These are phyloP conservation scores for Penicillium diatomitis DNA, from an alignment of 495 filamentous ascomycete genomes.

Conservation along the genomic window DNA sequence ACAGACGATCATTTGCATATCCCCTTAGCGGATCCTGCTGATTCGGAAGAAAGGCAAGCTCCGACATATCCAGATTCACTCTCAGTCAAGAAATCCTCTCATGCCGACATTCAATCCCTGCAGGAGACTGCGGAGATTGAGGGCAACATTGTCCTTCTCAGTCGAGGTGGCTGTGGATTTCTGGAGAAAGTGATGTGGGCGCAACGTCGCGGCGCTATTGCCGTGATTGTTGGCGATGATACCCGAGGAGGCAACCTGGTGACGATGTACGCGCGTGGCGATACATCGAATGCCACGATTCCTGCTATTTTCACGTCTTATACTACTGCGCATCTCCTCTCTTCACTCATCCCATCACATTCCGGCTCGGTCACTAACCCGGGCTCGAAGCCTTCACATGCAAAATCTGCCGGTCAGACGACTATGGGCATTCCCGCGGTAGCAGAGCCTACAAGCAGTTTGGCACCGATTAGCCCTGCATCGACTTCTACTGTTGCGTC, in stretches of 20 bases:
- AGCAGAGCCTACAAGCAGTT: slow-evolving; percentile 15
- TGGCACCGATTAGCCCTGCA: slow-evolving; percentile 16
- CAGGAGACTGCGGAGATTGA: slow-evolving; percentile 92
- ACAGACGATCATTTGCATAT: slow-evolving; percentile 89
- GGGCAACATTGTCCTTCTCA: slow-evolving; percentile 84
- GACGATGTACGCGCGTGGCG: slow-evolving; percentile 93
- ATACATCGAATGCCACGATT: slow-evolving; percentile 90
- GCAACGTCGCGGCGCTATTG: slow-evolving; percentile 78
- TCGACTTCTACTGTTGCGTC: slow-evolving; percentile 16
- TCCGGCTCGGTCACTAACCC: slow-evolving; percentile 45
- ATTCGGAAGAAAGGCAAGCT: slow-evolving; percentile 16
- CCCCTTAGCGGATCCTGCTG: slow-evolving; percentile 42
- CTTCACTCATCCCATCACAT: slow-evolving; percentile 72
- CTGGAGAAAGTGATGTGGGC: slow-evolving; percentile 96
- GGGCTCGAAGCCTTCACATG: slow-evolving; percentile 23
- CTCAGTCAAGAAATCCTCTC: slow-evolving; percentile 39
- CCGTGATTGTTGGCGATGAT: slow-evolving; percentile 91
- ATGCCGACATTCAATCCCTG: slow-evolving; percentile 90
- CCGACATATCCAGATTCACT: slow-evolving; percentile 35
- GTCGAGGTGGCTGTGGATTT: slow-evolving; percentile 91
- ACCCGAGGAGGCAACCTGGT: slow-evolving; percentile 75
- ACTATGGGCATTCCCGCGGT: slow-evolving; percentile 14
- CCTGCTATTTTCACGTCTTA: slow-evolving; percentile 90
- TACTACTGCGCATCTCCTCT: slow-evolving; percentile 88
- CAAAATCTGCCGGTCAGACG: slow-evolving; percentile 14